Percentiles rank a stretch among this genome's conserved stretches.
Evolutionary conservation across 345 rosid species (phyloP).

Genomic region (Passiflora organensis): DNA sequence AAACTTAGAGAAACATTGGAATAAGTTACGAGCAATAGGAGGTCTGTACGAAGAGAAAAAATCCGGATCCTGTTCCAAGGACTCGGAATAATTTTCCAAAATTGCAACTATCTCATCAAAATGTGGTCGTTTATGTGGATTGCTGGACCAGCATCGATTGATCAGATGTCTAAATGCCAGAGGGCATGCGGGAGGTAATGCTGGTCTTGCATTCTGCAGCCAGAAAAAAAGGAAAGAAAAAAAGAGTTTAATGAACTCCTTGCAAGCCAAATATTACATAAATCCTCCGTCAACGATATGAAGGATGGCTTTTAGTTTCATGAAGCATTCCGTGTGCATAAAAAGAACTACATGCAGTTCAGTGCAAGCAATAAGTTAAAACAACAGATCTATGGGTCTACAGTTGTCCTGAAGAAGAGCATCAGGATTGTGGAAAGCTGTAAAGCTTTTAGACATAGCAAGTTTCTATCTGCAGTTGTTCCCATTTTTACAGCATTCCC

Average conservation of each 20-base stretch:
- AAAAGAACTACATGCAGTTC: no score
- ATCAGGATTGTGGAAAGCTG: no score
- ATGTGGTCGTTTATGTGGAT: constrained; percentile 52
- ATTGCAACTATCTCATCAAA: constrained; percentile 53
- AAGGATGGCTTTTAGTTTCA: background rate
- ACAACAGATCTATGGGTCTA: no score
- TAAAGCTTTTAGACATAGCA: no score
- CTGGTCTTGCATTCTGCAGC: constrained; percentile 72
- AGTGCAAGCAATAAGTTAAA: no score
- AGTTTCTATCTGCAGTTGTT: no score
- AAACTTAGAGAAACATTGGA: constrained; percentile 39
- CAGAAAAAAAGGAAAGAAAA: constrained; percentile 1
- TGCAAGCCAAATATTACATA: no score
- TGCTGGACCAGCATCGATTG: constrained; percentile 61
- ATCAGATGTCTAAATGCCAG: constrained; percentile 48
- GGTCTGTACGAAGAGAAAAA: constrained; percentile 42
- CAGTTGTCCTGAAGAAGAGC: no score
- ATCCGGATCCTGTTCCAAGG: constrained; percentile 46
- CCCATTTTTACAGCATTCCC: no score
- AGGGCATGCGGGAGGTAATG: constrained; percentile 53
- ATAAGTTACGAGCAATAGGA: constrained; percentile 13
- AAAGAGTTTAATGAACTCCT: no score
- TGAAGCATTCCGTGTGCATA: no score
- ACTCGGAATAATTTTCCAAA: constrained; percentile 46
- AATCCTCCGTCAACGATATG: no score